Base-by-base conservation (phyloP, 1,284 basidiomycete genomes). In the Leccinum cinnamomeum region DNA sequence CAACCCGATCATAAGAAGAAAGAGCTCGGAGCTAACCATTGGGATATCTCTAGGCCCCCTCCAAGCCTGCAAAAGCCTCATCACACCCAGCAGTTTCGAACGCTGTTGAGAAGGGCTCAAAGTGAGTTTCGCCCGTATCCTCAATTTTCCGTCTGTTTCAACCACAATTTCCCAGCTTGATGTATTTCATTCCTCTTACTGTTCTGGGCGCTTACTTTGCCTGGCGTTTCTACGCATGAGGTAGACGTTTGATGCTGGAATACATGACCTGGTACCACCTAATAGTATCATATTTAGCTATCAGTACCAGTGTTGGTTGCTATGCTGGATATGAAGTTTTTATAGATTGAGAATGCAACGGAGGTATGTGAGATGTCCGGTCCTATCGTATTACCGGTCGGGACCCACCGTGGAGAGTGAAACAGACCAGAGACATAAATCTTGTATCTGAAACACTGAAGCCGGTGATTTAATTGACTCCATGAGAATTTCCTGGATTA, bases 141-240 rank as follows among this genome's bases (percentile, higher is more conserved):
- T 46, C 14, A 6, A 28, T 37, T 50, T 35, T 2, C 18, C 41
- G 3, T 62, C 55, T 48, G 30, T 44, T 61, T 48, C 2, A 48
- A 41, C 20, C 51, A 12, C 64, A 35, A 30, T 63, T 59, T 58
- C 7, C 35, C 25, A 91, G 88, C 73, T 62, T 87, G 72, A 88
- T 91, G 83, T 94, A 93, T 81, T 87, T 94, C 71, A 74, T 92
- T 23, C 92, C 92, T 58, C 82, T 95, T 55, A 84, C 79, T 56
- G 78, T 88, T 30, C 80, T 95, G 56, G 90, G 84, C 65, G 91
- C 81, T 54, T 94, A 93, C 84, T 91, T 94, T 66, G 92, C 86
- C 54, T 95, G 85, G 84, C 84, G 90, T 68, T 89, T 82, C 79
- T 92, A 90, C 75, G 77, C 74, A 70, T 84, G 75, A 80, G 57